Evolutionary conservation across 225 moss, liverwort and hornwort genomes (phyloP).

Genomic region (Straminergon stramineum): DNA sequence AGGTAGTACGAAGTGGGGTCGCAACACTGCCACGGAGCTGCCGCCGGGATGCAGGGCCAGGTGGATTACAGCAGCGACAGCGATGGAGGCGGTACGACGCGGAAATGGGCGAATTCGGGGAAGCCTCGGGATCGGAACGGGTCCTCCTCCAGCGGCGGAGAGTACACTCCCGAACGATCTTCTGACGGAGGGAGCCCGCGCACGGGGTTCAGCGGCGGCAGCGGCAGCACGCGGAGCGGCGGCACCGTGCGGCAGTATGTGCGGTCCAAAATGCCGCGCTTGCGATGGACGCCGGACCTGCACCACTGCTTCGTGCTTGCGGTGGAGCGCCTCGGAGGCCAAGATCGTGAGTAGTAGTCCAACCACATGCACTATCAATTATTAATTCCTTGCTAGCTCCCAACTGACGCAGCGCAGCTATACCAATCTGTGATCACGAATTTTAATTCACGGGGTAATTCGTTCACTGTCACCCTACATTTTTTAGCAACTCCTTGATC

Average conservation of each 20-base stretch:
- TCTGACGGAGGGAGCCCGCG: conserved; percentile 54
- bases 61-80: conserved; percentile 61
- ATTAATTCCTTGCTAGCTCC: neutral
- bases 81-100: conserved; percentile 33
- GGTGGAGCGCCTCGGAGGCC: conserved; percentile 71
- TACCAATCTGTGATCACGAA: neutral
- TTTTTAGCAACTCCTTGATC: neutral
- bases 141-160: conserved; percentile 64
- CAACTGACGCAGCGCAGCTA: neutral
- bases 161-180: conserved; percentile 46
- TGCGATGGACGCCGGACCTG: conserved; percentile 71
- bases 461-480: neutral
- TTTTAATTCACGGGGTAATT: neutral
- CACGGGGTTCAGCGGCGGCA: conserved; percentile 38
- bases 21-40: neutral
- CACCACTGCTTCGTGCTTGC: conserved; percentile 72
- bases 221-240: conserved; percentile 27
- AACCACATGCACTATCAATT: neutral
- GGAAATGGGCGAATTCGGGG: conserved; percentile 37
- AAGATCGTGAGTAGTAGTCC: conserved; percentile 56
- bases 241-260: conserved; percentile 70
- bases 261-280: conserved; percentile 74
- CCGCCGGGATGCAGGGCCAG: conserved; percentile 45
- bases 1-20: neutral
- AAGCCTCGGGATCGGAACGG: conserved; percentile 25